These are phyloP conservation scores for Candida nonsorbophila DNA, from an alignment of 805 yeast species.

Conservation along the genomic window DNA sequence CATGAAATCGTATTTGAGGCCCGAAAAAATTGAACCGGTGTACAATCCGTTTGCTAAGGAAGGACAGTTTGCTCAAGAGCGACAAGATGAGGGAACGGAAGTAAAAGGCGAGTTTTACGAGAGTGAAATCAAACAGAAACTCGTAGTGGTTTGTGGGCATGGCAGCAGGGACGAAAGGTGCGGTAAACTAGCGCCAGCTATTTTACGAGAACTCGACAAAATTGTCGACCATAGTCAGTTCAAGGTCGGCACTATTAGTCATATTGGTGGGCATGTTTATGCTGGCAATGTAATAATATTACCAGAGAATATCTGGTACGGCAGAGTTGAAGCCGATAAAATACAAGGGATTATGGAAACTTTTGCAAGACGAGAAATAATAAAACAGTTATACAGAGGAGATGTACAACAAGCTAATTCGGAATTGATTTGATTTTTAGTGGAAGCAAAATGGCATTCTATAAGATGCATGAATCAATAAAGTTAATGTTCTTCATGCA, in stretches of 20 bases:
- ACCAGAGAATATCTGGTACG: conserved; percentile 62
- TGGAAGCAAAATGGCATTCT: too few species aligned
- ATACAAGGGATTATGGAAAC: conserved; percentile 68
- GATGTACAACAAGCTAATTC: too few species aligned
- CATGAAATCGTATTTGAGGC: conserved; percentile 35
- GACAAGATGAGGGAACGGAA: neutral
- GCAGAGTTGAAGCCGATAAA: conserved; percentile 59
- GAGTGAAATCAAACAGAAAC: conserved; percentile 13
- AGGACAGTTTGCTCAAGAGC: too few species aligned
- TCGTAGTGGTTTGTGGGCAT: conserved; percentile 65
- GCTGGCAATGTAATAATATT: conserved; percentile 76
- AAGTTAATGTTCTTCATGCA: too few species aligned
- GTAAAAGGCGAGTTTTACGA: conserved; percentile 6
- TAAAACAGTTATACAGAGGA: conserved; percentile 57
- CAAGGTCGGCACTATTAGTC: conserved; percentile 57
- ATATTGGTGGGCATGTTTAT: conserved; percentile 81
- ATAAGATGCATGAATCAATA: too few species aligned
- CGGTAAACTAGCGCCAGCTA: conserved; percentile 59
- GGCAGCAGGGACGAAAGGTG: conserved; percentile 58
- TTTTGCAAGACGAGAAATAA: conserved; percentile 41
- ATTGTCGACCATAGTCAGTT: conserved; percentile 3
- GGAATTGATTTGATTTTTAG: too few species aligned
- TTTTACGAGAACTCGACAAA: conserved; percentile 40
- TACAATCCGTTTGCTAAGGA: conserved; percentile 21
- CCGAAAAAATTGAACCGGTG: conserved; percentile 18